These are phyloP conservation scores for Scheffersomyces segobiensis DNA, from an alignment of 1,139 yeast species.

Conservation along the genomic window DNA sequence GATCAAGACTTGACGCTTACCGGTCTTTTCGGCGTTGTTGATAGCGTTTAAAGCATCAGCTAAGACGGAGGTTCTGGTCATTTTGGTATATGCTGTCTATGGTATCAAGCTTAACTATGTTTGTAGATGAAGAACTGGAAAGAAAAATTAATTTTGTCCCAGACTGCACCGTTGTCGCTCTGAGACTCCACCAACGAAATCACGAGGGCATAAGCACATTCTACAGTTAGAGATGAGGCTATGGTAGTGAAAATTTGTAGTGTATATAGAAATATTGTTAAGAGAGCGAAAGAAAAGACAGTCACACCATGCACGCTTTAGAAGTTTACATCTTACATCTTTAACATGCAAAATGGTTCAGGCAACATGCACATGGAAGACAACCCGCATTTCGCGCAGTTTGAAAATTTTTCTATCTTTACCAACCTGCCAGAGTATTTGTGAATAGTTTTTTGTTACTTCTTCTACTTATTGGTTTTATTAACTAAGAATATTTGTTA, in stretches of 20 bases:
- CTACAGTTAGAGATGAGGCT: background rate
- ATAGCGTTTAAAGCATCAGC: constrained; percentile 97
- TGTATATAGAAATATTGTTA: background rate
- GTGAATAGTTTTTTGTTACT: background rate
- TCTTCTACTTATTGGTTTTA: constrained; percentile 1
- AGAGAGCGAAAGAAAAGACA: constrained; percentile 5
- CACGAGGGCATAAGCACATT: background rate
- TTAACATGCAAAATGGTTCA: background rate
- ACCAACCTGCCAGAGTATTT: constrained; percentile 1
- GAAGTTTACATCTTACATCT: background rate
- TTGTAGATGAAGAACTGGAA: background rate
- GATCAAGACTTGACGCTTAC: constrained; percentile 96
- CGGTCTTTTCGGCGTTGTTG: constrained; percentile 98
- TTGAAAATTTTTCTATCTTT: constrained; percentile 8
- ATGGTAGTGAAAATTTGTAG: background rate
- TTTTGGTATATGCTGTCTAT: constrained; percentile 28
- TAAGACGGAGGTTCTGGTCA: constrained; percentile 97
- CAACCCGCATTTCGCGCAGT: background rate
- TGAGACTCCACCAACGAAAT: background rate
- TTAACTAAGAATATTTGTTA: constrained; percentile 6
- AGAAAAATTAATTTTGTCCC: background rate
- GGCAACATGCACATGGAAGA: background rate
- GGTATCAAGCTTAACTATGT: background rate
- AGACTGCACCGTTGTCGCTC: background rate
- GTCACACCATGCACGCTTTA: constrained; percentile 5